phyloP scores from a whole-genome alignment of 305 asterid species.

The Fraxinus nigra region DNA sequence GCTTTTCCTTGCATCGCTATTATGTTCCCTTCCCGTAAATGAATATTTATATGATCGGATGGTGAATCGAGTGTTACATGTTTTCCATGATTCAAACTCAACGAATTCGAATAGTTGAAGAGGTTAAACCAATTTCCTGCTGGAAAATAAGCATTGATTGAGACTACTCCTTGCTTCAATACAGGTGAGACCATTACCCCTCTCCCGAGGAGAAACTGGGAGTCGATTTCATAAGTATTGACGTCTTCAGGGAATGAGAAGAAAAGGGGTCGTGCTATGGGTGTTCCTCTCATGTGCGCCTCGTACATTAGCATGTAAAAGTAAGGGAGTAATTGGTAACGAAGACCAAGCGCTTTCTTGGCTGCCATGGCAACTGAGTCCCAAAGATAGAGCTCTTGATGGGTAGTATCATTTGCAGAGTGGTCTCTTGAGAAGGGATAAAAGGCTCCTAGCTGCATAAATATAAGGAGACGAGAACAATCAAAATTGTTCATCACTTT shows the following conservation, averaged over 20 bases:
- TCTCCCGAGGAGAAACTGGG: slow-evolving; percentile 48
- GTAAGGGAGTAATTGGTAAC: slow-evolving; percentile 44
- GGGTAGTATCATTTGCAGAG: slow-evolving; percentile 21
- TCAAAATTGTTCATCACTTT: background rate
- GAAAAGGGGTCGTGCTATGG: slow-evolving; percentile 52
- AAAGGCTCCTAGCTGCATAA: slow-evolving; percentile 52
- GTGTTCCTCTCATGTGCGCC: slow-evolving; percentile 46
- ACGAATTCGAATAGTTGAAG: slow-evolving; percentile 32
- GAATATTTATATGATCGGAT: slow-evolving; percentile 37
- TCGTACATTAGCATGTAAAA: slow-evolving; percentile 46
- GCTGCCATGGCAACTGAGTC: slow-evolving; percentile 52
- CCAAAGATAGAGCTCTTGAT: slow-evolving; percentile 52
- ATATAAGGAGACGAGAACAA: background rate
- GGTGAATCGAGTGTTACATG: slow-evolving; percentile 39
- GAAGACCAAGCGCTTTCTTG: slow-evolving; percentile 48
- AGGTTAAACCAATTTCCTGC: slow-evolving; percentile 51
- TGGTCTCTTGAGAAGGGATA: slow-evolving; percentile 61
- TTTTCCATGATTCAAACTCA: slow-evolving; percentile 26
- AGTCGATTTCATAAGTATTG: slow-evolving; percentile 34
- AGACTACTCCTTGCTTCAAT: slow-evolving; percentile 29
- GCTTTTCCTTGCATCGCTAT: slow-evolving; percentile 33
- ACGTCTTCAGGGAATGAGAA: slow-evolving; percentile 50
- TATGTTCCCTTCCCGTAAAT: slow-evolving; percentile 32
- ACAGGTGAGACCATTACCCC: slow-evolving; percentile 53
- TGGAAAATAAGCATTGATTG: slow-evolving; percentile 43